Evolutionary conservation across 164 flowering plant species (phyloP).

Genomic region (Buxus sempervirens): DNA sequence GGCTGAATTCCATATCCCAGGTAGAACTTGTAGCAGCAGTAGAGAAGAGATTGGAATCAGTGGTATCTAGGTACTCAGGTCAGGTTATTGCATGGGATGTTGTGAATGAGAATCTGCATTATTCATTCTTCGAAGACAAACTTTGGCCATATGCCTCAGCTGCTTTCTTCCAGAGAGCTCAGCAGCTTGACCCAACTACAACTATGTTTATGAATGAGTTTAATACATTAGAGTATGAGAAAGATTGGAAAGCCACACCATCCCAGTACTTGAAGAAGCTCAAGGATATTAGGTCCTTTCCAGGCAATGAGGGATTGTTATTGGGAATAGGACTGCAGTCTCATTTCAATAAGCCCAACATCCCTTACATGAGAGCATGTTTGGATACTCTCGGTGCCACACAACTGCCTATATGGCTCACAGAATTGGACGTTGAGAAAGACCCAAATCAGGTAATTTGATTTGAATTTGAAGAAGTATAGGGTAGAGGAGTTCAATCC

Average conservation of each 20-base stretch:
- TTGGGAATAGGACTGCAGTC: slow-evolving; percentile 43
- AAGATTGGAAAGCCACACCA: slow-evolving; percentile 22
- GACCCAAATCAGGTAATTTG: slow-evolving; percentile 33
- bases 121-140: slow-evolving; percentile 37
- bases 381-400: slow-evolving; percentile 34
- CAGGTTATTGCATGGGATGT: slow-evolving; percentile 56
- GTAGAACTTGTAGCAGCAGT: slow-evolving; percentile 24
- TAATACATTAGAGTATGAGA: slow-evolving; percentile 38
- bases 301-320: slow-evolving; percentile 14
- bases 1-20: slow-evolving; percentile 36
- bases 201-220: slow-evolving; percentile 51
- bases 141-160: slow-evolving; percentile 43
- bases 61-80: slow-evolving; percentile 37
- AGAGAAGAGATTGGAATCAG: slow-evolving; percentile 28
- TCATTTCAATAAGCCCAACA: slow-evolving; percentile 38
- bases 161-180: slow-evolving; percentile 18
- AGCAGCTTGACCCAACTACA: slow-evolving; percentile 24
- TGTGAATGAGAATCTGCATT: slow-evolving; percentile 57
- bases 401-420: slow-evolving; percentile 43
- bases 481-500: not conserved
- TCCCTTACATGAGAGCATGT: slow-evolving; percentile 41
- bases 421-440: slow-evolving; percentile 29
- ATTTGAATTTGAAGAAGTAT: not conserved
- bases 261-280: slow-evolving; percentile 27
- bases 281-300: slow-evolving; percentile 24